A percentile compares a stretch with the other conserved stretches of the same genome.
Evolutionary conservation across 768 basidiomycete genomes (phyloP).

Genomic region (Sarcomyxa edulis): DNA sequence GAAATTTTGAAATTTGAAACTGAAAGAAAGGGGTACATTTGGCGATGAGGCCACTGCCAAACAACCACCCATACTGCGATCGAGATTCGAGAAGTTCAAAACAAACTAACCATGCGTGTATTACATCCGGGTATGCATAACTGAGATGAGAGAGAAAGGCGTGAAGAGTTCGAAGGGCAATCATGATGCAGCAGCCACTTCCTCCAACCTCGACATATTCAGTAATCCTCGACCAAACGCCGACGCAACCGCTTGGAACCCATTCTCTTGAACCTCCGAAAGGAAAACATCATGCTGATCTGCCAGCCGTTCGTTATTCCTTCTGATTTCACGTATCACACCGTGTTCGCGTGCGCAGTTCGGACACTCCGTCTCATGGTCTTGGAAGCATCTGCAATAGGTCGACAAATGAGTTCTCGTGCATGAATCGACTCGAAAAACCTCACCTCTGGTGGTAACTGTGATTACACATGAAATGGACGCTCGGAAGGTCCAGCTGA

Average conservation of each 20-base stretch:
- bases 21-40: too few species aligned
- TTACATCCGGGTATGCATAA: too few species aligned
- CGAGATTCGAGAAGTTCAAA: too few species aligned
- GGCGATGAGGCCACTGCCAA: too few species aligned
- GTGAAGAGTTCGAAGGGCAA: too few species aligned
- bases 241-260: slow-evolving; percentile 65
- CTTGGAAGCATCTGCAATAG: slow-evolving; percentile 72
- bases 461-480: slow-evolving; percentile 98
- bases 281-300: slow-evolving; percentile 81
- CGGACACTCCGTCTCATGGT: slow-evolving; percentile 88
- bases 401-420: background rate
- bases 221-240: slow-evolving; percentile 69
- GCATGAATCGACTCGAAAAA: slow-evolving; percentile 1
- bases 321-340: slow-evolving; percentile 83
- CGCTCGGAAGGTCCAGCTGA: slow-evolving; percentile 85
- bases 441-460: slow-evolving; percentile 90
- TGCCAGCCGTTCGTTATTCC: slow-evolving; percentile 79
- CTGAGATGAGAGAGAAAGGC: too few species aligned
- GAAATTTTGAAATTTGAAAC: too few species aligned
- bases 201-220: slow-evolving; percentile 33
- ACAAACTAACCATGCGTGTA: too few species aligned
- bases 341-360: slow-evolving; percentile 83
- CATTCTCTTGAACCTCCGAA: slow-evolving; percentile 67
- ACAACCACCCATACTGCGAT: too few species aligned
- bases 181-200: too few species aligned